Evolutionary conservation across 495 filamentous ascomycete genomes (phyloP).

Genomic region (Penicillium ucsense): DNA sequence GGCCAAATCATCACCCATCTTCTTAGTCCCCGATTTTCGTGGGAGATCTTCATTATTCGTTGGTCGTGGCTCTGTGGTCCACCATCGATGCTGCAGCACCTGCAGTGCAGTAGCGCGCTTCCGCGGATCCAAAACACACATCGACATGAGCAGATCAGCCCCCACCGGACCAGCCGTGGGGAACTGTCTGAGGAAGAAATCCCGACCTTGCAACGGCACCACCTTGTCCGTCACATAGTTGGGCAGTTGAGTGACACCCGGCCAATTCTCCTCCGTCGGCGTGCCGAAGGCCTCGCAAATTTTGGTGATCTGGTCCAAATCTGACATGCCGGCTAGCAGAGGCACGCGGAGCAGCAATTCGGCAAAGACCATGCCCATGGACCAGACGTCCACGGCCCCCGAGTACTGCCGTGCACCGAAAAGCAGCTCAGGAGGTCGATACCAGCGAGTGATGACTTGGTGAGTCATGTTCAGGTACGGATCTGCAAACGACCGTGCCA

Average conservation of each 20-base stretch:
- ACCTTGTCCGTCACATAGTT: slow-evolving; percentile 53
- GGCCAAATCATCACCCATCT: slow-evolving; percentile 77
- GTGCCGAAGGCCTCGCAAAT: slow-evolving; percentile 83
- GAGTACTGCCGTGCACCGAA: slow-evolving; percentile 85
- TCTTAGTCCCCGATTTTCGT: slow-evolving; percentile 54
- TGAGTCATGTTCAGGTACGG: slow-evolving; percentile 82
- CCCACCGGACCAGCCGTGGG: slow-evolving; percentile 69
- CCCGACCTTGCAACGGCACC: slow-evolving; percentile 52
- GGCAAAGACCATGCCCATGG: slow-evolving; percentile 85
- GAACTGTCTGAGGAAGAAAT: slow-evolving; percentile 63
- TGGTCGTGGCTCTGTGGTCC: slow-evolving; percentile 71
- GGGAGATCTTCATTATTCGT: slow-evolving; percentile 79
- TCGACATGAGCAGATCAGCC: slow-evolving; percentile 77
- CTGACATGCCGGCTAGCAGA: slow-evolving; percentile 69
- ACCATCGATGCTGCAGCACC: slow-evolving; percentile 78
- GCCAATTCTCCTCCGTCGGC: slow-evolving; percentile 91
- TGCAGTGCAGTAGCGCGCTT: slow-evolving; percentile 67
- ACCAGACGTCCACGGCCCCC: slow-evolving; percentile 89
- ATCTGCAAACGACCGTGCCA: slow-evolving; percentile 81
- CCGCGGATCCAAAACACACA: slow-evolving; percentile 75
- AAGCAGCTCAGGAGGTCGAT: slow-evolving; percentile 86
- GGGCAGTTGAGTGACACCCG: slow-evolving; percentile 74
- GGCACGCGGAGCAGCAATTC: slow-evolving; percentile 78
- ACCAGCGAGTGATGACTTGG: slow-evolving; percentile 96
- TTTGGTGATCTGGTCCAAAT: slow-evolving; percentile 67